These are phyloP conservation scores for Citrus medica DNA, from an alignment of 345 rosid species.

Conservation along the genomic window DNA sequence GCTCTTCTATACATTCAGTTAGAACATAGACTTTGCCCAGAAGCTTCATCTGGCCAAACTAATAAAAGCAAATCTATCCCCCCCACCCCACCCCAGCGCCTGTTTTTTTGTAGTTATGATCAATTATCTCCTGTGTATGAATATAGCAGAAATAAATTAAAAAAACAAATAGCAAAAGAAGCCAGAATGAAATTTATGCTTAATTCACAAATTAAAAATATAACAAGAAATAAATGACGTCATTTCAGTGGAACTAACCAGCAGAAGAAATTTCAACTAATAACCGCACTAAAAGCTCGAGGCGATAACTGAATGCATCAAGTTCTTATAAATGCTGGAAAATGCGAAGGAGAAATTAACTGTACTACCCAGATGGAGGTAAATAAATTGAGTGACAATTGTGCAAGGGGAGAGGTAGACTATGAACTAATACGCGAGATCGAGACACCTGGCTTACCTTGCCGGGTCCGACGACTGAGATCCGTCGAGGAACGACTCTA, in stretches of 20 bases:
- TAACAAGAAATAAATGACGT: not conserved
- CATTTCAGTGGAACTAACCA: not conserved
- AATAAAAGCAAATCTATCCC: not conserved
- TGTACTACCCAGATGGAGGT: not conserved
- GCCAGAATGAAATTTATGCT: not conserved
- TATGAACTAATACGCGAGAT: not conserved
- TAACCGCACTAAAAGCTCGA: not conserved
- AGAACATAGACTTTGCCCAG: not conserved
- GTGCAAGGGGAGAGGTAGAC: not conserved
- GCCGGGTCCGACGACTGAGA: constrained; percentile 13
- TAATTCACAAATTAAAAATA: not conserved
- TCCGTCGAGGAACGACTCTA: constrained; percentile 6
- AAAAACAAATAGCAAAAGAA: not conserved
- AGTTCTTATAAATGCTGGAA: not conserved
- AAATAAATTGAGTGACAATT: not conserved
- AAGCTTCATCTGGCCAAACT: not conserved
- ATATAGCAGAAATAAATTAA: not conserved
- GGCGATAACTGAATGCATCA: not conserved
- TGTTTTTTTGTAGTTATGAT: not conserved
- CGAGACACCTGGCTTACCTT: constrained; percentile 9
- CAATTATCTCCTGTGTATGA: not conserved
- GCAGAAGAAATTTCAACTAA: not conserved
- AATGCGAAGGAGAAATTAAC: not conserved
- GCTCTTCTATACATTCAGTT: not conserved
- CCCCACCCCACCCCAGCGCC: not conserved